These are phyloP conservation scores for Beauveria scarabaeidicola DNA, from an alignment of 2,329 filamentous ascomycete genomes.

Conservation along the genomic window DNA sequence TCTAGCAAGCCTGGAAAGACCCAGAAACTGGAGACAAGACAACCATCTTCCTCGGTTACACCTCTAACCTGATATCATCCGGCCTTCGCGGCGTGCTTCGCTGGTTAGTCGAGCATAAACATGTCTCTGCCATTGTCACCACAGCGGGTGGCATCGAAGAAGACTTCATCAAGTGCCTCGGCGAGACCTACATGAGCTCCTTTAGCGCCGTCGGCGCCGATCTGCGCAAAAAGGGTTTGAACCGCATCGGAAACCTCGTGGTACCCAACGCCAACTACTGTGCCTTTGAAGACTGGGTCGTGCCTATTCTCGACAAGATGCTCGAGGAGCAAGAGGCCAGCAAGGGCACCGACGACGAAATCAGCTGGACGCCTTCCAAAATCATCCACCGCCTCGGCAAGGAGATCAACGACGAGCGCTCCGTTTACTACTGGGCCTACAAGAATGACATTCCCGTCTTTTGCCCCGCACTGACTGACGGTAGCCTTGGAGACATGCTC, in stretches of 20 bases:
- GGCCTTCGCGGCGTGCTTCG: constrained; percentile 85
- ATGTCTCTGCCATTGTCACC: constrained; percentile 88
- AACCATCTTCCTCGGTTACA: constrained; percentile 96
- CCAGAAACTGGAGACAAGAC: constrained; percentile 70
- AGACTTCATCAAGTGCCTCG: constrained; percentile 97
- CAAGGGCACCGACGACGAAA: constrained; percentile 57
- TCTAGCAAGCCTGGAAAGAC: constrained; percentile 66
- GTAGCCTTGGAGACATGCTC: constrained; percentile 92
- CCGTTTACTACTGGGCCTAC: constrained; percentile 95
- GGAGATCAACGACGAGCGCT: constrained; percentile 88
- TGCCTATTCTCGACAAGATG: constrained; percentile 92
- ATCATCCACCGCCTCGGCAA: constrained; percentile 83
- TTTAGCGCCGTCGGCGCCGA: constrained; percentile 71
- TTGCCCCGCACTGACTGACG: constrained; percentile 91
- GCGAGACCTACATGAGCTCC: constrained; percentile 82
- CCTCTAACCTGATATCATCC: constrained; percentile 94
- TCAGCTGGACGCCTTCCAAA: constrained; percentile 90
- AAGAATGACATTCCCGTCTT: constrained; percentile 97
- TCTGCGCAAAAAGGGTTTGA: constrained; percentile 77
- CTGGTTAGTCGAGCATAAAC: constrained; percentile 85
- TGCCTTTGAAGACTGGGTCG: constrained; percentile 93
- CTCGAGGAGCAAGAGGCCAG: constrained; percentile 84
- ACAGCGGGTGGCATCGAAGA: constrained; percentile 94
- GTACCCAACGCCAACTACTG: constrained; percentile 96
- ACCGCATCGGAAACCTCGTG: constrained; percentile 90